phyloP scores from a whole-genome alignment of 2,329 filamentous ascomycete species.

The Pseudogymnoascus sp. region DNA sequence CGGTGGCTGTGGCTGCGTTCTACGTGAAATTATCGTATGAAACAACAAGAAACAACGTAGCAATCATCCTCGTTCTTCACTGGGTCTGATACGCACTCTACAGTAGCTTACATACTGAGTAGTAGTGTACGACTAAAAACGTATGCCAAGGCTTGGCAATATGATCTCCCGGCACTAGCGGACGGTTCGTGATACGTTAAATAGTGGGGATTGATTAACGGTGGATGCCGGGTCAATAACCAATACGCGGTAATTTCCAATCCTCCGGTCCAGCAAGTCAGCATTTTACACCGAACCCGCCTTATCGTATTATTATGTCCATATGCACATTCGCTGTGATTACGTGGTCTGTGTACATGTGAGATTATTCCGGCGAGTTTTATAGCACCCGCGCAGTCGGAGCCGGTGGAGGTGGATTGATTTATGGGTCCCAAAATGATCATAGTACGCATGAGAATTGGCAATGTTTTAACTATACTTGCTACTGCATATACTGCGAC shows the following conservation, averaged over 20 bases:
- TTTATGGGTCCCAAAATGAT: not conserved
- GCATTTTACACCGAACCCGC: not conserved
- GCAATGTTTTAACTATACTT: not conserved
- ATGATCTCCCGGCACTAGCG: not conserved
- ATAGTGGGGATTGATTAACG: not conserved
- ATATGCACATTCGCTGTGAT: not conserved
- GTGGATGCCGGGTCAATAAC: not conserved
- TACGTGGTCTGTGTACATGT: not conserved
- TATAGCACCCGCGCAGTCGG: not conserved
- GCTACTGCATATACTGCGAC: not conserved
- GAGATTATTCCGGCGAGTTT: not conserved
- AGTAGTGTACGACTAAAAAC: not conserved
- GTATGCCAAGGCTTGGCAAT: not conserved
- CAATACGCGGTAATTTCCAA: not conserved
- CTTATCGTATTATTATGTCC: not conserved
- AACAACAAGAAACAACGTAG: not conserved
- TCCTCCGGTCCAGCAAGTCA: not conserved
- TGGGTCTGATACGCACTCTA: not conserved
- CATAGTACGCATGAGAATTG: not conserved
- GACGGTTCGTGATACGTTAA: not conserved
- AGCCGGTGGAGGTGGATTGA: not conserved
- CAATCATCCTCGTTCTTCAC: not conserved
- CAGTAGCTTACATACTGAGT: not conserved
- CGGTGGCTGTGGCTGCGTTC: not conserved
- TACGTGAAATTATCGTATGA: not conserved